Evolutionary conservation across 2,329 filamentous ascomycete species (phyloP), one percentile per base, ranked within the genome.

Genomic region (Sclerotinia nivalis): DNA sequence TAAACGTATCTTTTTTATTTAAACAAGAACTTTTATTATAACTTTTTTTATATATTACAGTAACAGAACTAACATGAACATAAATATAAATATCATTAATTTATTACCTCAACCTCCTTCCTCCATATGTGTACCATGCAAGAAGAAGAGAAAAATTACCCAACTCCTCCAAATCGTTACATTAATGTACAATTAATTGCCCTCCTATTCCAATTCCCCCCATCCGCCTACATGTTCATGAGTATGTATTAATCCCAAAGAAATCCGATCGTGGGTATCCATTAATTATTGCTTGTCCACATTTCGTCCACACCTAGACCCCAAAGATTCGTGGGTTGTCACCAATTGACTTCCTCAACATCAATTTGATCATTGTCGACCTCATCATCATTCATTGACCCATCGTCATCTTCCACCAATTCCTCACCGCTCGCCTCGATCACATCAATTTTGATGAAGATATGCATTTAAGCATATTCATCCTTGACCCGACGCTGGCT

Each of bases 401-500:
- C n/a, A n/a, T 22, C 25, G 8, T 47, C 18, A n/a, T 15, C 13
- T 8, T 28, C 54, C 55, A 58, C 12, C 4, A n/a, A 28, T 22
- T 5, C 10, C 18, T 22, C 54, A 22, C 31, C 7, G 5, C 18
- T 37, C 9, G 9, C 22, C 22, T 59, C 22, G 20, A 20, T n/a
- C 22, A 59, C 6, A 9, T 40, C 2, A 15, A 31, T 6, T 31
- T 2, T 22, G 13, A 61, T 22, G 40, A 61, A 31, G 9, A 22
- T 61, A 31, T 20, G 18, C 25, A 62, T n/a, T 43, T 66, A 69
- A 59, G 68, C 68, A 52, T 66, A 66, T 1, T 69, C 68, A 66
- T 69, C 68, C 61, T 69, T 69, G 52, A 50, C 52, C 10, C 68
- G 40, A 34, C 60, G 52, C 28, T 66, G 59, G 5, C 45, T 69